Percentiles rank a stretch among this genome's conserved stretches.
Evolutionary conservation across 108 stramenopile genomes (phyloP).

Genomic region (Cyclotella cryptica): DNA sequence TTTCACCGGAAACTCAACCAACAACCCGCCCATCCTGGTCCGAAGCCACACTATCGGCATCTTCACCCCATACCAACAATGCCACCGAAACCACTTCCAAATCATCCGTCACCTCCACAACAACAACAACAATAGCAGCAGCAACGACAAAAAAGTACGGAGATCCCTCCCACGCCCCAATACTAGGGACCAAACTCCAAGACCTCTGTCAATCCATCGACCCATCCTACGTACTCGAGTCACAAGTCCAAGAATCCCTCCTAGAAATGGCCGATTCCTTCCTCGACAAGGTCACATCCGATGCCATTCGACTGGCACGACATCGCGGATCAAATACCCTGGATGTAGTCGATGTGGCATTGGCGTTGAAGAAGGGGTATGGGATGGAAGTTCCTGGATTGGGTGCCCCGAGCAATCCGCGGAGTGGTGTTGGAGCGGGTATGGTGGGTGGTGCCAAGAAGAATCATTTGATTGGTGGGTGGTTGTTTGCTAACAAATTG

Average conservation of each 20-base stretch:
- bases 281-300: slow-evolving; percentile 73
- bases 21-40: slow-evolving; percentile 54
- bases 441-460: not conserved
- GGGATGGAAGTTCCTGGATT: slow-evolving; percentile 82
- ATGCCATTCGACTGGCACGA: slow-evolving; percentile 67
- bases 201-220: slow-evolving; percentile 69
- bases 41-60: slow-evolving; percentile 54
- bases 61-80: not conserved
- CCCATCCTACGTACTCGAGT: slow-evolving; percentile 75
- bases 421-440: not conserved
- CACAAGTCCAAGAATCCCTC: slow-evolving; percentile 79
- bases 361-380: slow-evolving; percentile 82
- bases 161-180: slow-evolving; percentile 65
- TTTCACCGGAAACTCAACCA: slow-evolving; percentile 15
- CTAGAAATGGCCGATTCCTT: slow-evolving; percentile 83
- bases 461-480: slow-evolving; percentile 38
- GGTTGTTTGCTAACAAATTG: slow-evolving; percentile 45
- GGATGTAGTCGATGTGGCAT: slow-evolving; percentile 82
- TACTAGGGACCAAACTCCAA: slow-evolving; percentile 70
- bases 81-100: not conserved
- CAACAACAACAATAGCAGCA: slow-evolving; percentile 9
- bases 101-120: not conserved
- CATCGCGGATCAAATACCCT: slow-evolving; percentile 76
- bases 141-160: slow-evolving; percentile 25
- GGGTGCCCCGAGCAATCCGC: slow-evolving; percentile 56